Base-by-base conservation (phyloP, 2,329 filamentous ascomycete species). In the Acrodontium crateriforme region DNA sequence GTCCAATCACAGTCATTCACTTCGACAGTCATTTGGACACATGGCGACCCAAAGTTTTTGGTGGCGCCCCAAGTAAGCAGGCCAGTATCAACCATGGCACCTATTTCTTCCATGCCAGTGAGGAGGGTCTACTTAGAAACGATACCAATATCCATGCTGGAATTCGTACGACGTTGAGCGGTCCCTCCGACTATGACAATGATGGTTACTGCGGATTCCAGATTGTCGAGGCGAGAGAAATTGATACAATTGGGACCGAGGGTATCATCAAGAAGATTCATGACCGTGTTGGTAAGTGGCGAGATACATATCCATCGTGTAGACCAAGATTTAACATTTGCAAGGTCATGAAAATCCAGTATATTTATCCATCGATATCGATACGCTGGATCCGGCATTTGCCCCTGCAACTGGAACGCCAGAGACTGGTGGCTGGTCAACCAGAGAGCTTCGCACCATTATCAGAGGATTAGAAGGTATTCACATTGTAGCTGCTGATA, bases 61-160 rank as follows among this genome's bases (percentile, higher is more conserved):
- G 83, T 29, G 82, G 81, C 16, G 74, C 78, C 0, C 81, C 82
- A 0, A 78, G 71, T 16, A 69, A 84, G 35, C 70, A 74, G 20
- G 81, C 82, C 12, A 67, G 67, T 38, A 75, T 91, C 58, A 91
- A 89, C 58, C 42, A 89, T 57, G 82, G 82, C 22, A 89, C 81
- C 1, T 89, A 89, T 60, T 91, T 91, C 58, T 89, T 77, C 58
- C 79, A 87, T 50, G 82, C 81, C 0, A 59, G 76, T 1, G 70
- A 74, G 55, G 80, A 89, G 50, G 82, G 82, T 3, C 62, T 89
- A 10, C 62, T 91, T 12, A 66, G 66, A 37, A 91, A 89, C 48
- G 78, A 89, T 59, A 78, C 71, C 41, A 87, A 84, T 56, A 84
- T 91, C 54, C 82, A 91, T 51, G 82, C 80, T 10, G 82, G 82